Percentiles rank a stretch among this genome's conserved stretches.
phyloP scores from a whole-genome alignment of 306 rosid genomes.

The Hippophae gyantsensis region DNA sequence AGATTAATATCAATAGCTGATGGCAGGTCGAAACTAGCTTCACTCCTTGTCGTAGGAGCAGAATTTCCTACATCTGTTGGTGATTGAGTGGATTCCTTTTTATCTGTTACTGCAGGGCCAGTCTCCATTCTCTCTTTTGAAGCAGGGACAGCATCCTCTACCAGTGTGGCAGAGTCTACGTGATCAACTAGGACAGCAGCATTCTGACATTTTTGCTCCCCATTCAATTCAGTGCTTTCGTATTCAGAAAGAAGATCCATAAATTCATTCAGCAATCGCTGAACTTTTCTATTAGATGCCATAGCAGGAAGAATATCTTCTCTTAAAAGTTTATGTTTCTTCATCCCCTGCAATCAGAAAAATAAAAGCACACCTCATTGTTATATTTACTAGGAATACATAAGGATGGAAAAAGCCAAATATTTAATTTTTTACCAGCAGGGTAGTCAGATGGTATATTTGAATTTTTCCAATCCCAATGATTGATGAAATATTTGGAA shows the following conservation, averaged over 20 bases:
- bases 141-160: constrained; percentile 5
- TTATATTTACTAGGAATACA: too few relatives aligned
- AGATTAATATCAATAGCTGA: constrained; percentile 24
- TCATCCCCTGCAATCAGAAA: constrained; percentile 64
- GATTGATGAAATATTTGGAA: too few relatives aligned
- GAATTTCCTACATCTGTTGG: constrained; percentile 16
- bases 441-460: too few relatives aligned
- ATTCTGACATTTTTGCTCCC: constrained; percentile 25
- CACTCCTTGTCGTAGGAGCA: constrained; percentile 12
- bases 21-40: constrained; percentile 26
- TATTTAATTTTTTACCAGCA: too few relatives aligned
- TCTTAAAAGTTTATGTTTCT: constrained; percentile 77
- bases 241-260: constrained; percentile 84
- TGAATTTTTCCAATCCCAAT: too few relatives aligned
- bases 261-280: constrained; percentile 88
- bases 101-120: constrained; percentile 8
- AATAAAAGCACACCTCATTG: neutral
- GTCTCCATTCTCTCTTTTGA: constrained; percentile 16
- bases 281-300: constrained; percentile 96
- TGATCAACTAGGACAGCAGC: constrained; percentile 24
- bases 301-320: constrained; percentile 96
- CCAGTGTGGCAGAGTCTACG: constrained; percentile 12
- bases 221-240: constrained; percentile 36
- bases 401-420: too few relatives aligned
- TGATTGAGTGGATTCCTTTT: constrained; percentile 16